phyloP scores from a whole-genome alignment of 345 rosid genomes.

The Xanthoceras sorbifolium region DNA sequence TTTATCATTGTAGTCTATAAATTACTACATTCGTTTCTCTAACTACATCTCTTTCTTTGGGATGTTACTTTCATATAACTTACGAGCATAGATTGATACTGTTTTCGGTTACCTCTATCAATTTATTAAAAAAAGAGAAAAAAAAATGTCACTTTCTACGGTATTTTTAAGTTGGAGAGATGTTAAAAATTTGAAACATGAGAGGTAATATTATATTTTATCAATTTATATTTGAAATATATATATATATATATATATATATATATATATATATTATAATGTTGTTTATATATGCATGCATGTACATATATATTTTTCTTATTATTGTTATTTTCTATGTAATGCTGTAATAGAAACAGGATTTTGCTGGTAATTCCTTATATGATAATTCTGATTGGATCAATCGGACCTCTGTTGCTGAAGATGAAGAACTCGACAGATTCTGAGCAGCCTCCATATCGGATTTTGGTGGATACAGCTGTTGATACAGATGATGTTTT shows the following conservation, averaged over 20 bases:
- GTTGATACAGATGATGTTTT: constrained; percentile 32
- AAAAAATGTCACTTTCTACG: background rate
- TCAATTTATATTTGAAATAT: no score
- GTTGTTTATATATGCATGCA: no score
- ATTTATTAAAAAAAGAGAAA: no score
- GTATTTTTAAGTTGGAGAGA: background rate
- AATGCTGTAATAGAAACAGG: background rate
- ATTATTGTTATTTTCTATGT: background rate
- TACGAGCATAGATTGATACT: background rate
- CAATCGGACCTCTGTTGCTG: background rate
- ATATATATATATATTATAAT: no score
- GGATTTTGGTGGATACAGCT: constrained; percentile 32
- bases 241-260: no score
- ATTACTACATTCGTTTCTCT: no score
- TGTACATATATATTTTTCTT: background rate
- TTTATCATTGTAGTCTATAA: no score
- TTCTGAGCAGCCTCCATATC: constrained; percentile 14
- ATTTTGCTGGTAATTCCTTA: background rate
- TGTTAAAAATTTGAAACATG: background rate
- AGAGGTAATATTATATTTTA: background rate
- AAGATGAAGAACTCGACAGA: background rate
- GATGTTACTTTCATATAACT: no score
- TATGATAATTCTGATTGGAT: constrained; percentile 3
- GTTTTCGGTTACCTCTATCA: no score
- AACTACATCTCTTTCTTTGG: no score